These are phyloP conservation scores for Phanerochaete sordida DNA, from an alignment of 768 basidiomycete species.

Conservation along the genomic window DNA sequence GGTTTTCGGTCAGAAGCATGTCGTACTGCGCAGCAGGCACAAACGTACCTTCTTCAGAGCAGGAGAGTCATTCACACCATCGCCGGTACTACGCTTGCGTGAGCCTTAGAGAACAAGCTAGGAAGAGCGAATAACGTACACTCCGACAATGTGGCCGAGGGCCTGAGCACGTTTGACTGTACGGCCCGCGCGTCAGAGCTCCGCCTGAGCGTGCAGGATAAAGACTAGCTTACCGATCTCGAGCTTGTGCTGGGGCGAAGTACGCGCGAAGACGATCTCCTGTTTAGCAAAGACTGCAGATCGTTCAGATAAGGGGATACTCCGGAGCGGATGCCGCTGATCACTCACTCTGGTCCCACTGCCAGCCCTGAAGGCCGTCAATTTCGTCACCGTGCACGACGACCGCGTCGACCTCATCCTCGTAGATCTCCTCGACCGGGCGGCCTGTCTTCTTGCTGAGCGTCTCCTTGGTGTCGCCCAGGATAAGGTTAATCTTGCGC, in stretches of 20 bases:
- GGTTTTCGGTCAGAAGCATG: background rate
- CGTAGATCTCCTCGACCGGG: slow-evolving; percentile 55
- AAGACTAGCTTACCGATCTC: slow-evolving; percentile 51
- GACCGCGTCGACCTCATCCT: slow-evolving; percentile 64
- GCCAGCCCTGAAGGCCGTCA: slow-evolving; percentile 63
- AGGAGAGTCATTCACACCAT: slow-evolving; percentile 72
- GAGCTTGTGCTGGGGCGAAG: slow-evolving; percentile 70
- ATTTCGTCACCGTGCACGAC: slow-evolving; percentile 70
- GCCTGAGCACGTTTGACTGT: slow-evolving; percentile 72
- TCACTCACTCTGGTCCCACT: slow-evolving; percentile 67
- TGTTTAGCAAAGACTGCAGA: slow-evolving; percentile 57
- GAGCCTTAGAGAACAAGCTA: background rate
- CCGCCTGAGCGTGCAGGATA: too few relatives aligned
- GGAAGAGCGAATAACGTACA: slow-evolving; percentile 39
- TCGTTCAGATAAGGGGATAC: background rate
- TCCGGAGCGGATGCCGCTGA: background rate
- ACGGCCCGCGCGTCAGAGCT: background rate
- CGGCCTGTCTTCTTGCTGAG: slow-evolving; percentile 54
- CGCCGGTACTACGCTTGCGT: slow-evolving; percentile 47
- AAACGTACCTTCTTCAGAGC: slow-evolving; percentile 53
- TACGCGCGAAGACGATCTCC: slow-evolving; percentile 71
- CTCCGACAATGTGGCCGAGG: slow-evolving; percentile 67
- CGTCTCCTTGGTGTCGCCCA: slow-evolving; percentile 63
- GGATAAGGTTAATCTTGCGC: slow-evolving; percentile 66
- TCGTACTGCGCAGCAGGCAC: background rate